phyloP scores from a whole-genome alignment of 805 yeast genomes.

The Cyberlindnera nakhonratchasimensis region DNA sequence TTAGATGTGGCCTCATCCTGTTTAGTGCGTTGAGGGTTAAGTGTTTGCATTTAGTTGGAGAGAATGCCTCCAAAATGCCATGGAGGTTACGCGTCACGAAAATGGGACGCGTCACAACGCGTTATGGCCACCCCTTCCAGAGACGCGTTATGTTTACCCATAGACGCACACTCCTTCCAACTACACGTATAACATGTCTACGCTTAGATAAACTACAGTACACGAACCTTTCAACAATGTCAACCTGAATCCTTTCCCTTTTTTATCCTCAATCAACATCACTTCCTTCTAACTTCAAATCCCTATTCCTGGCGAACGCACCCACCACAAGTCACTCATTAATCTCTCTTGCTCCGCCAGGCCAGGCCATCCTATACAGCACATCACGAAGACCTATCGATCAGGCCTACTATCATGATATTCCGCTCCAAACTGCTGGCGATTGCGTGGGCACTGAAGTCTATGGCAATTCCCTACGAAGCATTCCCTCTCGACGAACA shows the following conservation, averaged over 20 bases:
- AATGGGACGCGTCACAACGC: conserved; percentile 6
- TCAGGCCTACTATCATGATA: conserved; percentile 1
- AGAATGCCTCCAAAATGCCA: too few relatives aligned
- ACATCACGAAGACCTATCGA: neutral
- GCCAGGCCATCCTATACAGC: neutral
- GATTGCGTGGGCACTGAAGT: conserved; percentile 5
- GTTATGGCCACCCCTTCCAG: conserved; percentile 3
- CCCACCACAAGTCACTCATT: conserved; percentile 1
- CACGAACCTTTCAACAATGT: neutral
- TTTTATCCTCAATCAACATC: neutral
- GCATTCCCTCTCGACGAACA: conserved; percentile 83
- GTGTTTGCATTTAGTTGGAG: too few relatives aligned
- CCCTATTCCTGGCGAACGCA: neutral
- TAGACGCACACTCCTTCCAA: neutral
- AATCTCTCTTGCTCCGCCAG: neutral
- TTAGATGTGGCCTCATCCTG: too few relatives aligned
- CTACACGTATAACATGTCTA: too few relatives aligned
- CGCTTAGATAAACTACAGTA: neutral
- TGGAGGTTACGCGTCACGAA: neutral
- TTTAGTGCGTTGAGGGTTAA: too few relatives aligned
- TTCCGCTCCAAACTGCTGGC: conserved; percentile 1
- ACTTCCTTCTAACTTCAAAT: neutral
- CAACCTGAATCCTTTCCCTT: conserved; percentile 2
- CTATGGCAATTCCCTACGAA: conserved; percentile 45
- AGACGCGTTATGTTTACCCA: conserved; percentile 4